Percentiles rank a stretch among this genome's conserved stretches.
These are phyloP conservation scores for Xylariales sp. DNA, from an alignment of 2,329 filamentous ascomycete species.

Conservation along the genomic window DNA sequence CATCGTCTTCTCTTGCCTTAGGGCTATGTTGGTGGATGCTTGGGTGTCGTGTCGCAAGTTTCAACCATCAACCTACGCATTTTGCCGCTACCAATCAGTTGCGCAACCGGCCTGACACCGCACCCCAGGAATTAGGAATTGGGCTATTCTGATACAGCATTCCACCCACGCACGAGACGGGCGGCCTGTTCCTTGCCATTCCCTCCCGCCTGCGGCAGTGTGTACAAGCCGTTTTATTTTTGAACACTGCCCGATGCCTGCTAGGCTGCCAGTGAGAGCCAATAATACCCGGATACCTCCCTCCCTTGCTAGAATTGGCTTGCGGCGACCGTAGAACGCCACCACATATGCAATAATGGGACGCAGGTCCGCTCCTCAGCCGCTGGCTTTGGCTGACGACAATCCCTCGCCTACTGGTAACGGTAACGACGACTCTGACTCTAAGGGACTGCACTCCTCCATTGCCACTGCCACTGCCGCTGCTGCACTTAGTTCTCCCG, in stretches of 20 bases:
- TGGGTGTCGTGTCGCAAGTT: constrained; percentile 39
- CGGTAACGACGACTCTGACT: constrained; percentile 47
- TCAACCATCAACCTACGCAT: constrained; percentile 35
- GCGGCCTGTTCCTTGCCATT: constrained; percentile 25
- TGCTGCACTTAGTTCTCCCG: constrained; percentile 41
- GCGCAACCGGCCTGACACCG: constrained; percentile 45
- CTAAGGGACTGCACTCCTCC: constrained; percentile 49
- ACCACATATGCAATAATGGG: constrained; percentile 57
- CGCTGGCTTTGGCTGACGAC: constrained; percentile 64
- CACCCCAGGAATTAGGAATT: constrained; percentile 34
- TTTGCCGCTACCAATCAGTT: constrained; percentile 43
- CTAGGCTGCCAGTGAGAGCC: constrained; percentile 34
- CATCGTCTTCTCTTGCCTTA: background rate
- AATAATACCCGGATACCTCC: constrained; percentile 34
- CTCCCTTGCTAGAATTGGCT: constrained; percentile 35
- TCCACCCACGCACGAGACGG: constrained; percentile 51
- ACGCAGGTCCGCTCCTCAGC: constrained; percentile 69
- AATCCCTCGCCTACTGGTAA: constrained; percentile 47
- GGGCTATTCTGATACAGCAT: constrained; percentile 49
- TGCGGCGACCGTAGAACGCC: constrained; percentile 34
- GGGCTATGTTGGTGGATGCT: constrained; percentile 24
- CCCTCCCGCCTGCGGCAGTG: constrained; percentile 46
- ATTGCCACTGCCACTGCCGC: constrained; percentile 32
- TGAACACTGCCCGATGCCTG: constrained; percentile 35
- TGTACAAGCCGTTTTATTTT: constrained; percentile 22